These are phyloP conservation scores for Schwanniomyces pseudopolymorphus DNA, from an alignment of 805 yeast genomes.

Conservation along the genomic window DNA sequence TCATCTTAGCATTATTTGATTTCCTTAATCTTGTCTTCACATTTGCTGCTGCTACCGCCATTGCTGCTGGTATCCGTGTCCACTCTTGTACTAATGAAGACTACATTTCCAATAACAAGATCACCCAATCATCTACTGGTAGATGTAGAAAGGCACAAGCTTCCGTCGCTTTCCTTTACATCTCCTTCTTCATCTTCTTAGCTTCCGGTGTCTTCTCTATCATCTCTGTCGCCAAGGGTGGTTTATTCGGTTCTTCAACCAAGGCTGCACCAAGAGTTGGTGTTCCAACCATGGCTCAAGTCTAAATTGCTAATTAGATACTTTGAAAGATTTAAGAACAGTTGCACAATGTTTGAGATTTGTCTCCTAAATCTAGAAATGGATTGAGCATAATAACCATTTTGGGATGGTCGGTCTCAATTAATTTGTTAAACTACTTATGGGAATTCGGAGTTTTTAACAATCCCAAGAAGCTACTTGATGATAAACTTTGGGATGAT, in stretches of 20 bases:
- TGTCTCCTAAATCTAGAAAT: background rate
- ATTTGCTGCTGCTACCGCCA: slow-evolving; percentile 90
- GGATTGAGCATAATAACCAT: background rate
- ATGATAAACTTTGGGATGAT: background rate
- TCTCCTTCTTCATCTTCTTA: slow-evolving; percentile 74
- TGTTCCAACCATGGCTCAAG: slow-evolving; percentile 88
- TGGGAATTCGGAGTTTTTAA: background rate
- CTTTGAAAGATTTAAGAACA: background rate
- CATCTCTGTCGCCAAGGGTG: slow-evolving; percentile 57
- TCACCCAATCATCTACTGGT: slow-evolving; percentile 71
- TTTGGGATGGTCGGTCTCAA: background rate
- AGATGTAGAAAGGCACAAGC: slow-evolving; percentile 97
- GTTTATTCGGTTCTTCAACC: slow-evolving; percentile 38
- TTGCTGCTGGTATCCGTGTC: slow-evolving; percentile 84
- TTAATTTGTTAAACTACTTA: background rate
- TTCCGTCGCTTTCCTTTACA: slow-evolving; percentile 76
- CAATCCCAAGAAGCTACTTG: background rate
- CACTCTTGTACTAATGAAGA: slow-evolving; percentile 77
- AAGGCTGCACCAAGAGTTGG: slow-evolving; percentile 69
- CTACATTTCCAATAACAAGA: slow-evolving; percentile 64
- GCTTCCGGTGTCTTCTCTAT: slow-evolving; percentile 59
- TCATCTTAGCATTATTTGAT: slow-evolving; percentile 71
- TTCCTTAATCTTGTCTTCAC: slow-evolving; percentile 88
- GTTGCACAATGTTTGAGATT: background rate
- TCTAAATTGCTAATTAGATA: slow-evolving; percentile 38